These are phyloP conservation scores for Polytrichum commune DNA, from an alignment of 225 moss, liverwort and hornwort species.

Conservation along the genomic window DNA sequence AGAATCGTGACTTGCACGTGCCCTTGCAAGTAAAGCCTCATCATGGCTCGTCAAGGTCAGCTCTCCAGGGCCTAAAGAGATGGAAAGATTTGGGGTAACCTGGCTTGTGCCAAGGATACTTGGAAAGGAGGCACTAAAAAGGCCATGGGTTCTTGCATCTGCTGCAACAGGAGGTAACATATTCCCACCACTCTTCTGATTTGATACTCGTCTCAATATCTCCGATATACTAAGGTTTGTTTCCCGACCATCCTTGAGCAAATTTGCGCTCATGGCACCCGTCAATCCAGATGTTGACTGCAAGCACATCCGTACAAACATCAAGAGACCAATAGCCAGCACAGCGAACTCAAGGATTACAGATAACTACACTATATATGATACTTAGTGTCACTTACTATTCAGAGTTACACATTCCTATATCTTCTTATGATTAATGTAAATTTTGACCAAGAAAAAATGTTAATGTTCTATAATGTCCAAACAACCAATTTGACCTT, in stretches of 20 bases:
- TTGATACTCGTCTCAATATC: conserved; percentile 41
- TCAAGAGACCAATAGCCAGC: conserved; percentile 26
- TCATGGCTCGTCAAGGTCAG: conserved; percentile 43
- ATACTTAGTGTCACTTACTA: too few relatives aligned
- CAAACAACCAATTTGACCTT: too few relatives aligned
- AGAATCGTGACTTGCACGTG: conserved; percentile 56
- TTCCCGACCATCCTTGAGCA: conserved; percentile 32
- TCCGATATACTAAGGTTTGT: conserved; percentile 37
- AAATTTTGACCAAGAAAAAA: too few relatives aligned
- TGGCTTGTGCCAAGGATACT: conserved; percentile 28
- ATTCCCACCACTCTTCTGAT: conserved; percentile 36
- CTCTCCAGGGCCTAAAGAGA: conserved; percentile 49
- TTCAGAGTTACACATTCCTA: too few relatives aligned
- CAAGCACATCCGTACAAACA: conserved; percentile 18
- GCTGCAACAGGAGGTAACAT: conserved; percentile 31
- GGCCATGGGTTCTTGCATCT: conserved; percentile 26
- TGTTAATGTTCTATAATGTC: too few relatives aligned
- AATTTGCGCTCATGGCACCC: conserved; percentile 15
- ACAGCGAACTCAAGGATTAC: not conserved
- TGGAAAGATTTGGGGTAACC: conserved; percentile 48
- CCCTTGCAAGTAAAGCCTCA: conserved; percentile 46
- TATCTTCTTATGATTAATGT: too few relatives aligned
- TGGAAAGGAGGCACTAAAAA: conserved; percentile 15
- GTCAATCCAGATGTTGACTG: conserved; percentile 39
- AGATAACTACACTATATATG: too few relatives aligned